Conservation (phyloP, 495 filamentous ascomycete species). For the Penicillium pancosmium region DNA sequence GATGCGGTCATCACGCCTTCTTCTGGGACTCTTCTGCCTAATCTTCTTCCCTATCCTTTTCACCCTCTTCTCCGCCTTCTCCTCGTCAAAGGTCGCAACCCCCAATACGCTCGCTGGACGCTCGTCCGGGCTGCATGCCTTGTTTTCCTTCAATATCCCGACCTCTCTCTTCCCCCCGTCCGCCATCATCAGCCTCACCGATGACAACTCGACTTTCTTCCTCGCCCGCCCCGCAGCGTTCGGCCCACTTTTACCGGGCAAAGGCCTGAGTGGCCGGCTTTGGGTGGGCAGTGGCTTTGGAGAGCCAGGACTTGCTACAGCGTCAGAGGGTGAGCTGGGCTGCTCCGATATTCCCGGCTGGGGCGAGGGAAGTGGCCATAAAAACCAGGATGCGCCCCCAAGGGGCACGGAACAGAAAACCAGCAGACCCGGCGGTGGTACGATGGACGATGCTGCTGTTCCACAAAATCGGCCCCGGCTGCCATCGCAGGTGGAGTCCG, state of each 20-base stretch:
- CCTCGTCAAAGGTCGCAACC: conserved; percentile 41
- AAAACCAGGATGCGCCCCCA: conserved; percentile 30
- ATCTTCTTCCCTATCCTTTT: conserved; percentile 56
- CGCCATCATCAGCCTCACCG: conserved; percentile 92
- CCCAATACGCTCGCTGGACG: conserved; percentile 45
- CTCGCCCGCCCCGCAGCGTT: conserved; percentile 91
- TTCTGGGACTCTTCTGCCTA: conserved; percentile 55
- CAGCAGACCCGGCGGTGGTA: conserved; percentile 31
- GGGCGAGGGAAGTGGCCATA: conserved; percentile 57
- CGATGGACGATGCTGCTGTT: conserved; percentile 23
- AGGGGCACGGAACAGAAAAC: conserved; percentile 32
- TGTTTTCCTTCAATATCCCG: conserved; percentile 68
- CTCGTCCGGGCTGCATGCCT: conserved; percentile 50
- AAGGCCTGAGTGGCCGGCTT: conserved; percentile 79
- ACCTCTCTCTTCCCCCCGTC: conserved; percentile 88
- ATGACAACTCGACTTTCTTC: conserved; percentile 98
- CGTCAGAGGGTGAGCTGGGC: conserved; percentile 83
- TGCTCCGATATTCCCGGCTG: conserved; percentile 97
- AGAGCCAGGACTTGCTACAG: conserved; percentile 61
- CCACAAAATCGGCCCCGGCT: conserved; percentile 28
- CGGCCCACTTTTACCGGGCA: conserved; percentile 73
- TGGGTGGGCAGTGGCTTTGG: conserved; percentile 92
- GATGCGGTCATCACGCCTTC: conserved; percentile 60
- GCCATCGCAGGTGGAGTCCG: conserved; percentile 31
- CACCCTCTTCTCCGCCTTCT: conserved; percentile 54